Evolutionary conservation across 2,329 filamentous ascomycete species (phyloP), one percentile per base, ranked within the genome.

Genomic region (Chaetomium strumarium): DNA sequence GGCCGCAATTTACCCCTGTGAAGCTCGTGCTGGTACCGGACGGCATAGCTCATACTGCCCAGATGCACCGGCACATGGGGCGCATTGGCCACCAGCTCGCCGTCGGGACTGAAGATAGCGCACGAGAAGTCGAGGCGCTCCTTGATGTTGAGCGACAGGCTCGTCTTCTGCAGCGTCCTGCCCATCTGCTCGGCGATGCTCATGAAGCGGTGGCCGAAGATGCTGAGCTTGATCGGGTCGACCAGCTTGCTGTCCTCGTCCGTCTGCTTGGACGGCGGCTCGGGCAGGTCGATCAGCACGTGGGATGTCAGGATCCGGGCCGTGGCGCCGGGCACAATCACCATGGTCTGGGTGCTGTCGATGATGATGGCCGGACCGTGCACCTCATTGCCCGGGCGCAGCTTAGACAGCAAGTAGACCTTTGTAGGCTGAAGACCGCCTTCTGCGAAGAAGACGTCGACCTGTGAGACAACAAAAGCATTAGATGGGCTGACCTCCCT

Each of bases 291-390:
- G 64, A 96, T 91, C 7, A 96, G 79, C 8, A 96, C 89, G 63
- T 96, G 92, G 0, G 90, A 95, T 57, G 89, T 78, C 16, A 95
- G 83, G 30, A 96, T 76, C 20, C 90, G 71, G 0, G 91, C 92
- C 19, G 82, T 81, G 2, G 90, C 81, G 29, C 80, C 80, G 0
- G 91, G 92, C 0, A 88, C 88, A 2, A 96, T 84, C 0, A 96
- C 88, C 57, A 97, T 93, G 0, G 92, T 97, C 69, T 96, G 92
- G 0, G 88, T 91, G 9, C 86, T 86, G 64, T 92, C 91, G 2
- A 89, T 89, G 53, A 96, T 78, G 69, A 96, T 88, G 0, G 90
- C 90, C 0, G 91, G 91, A 0, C 91, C 91, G 45, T 77, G 74
- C 49, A 96, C 75, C 17, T 82, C 80, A 55, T 90, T 83, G 2